Base-by-base conservation (phyloP, 1,139 yeast species). In the Candida sp. region DNA sequence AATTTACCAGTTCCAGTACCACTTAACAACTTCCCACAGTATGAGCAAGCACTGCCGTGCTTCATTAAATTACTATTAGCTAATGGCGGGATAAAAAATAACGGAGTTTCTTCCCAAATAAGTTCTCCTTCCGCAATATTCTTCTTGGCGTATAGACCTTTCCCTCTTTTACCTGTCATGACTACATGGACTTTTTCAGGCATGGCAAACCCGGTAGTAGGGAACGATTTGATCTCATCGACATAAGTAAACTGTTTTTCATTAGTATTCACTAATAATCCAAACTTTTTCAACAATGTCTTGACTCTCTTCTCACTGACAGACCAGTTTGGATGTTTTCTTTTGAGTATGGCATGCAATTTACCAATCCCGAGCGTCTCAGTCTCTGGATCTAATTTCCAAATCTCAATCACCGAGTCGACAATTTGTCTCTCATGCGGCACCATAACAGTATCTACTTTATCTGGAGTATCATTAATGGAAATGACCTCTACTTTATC, bases 1-100 rank as follows among this genome's bases (percentile, higher is more conserved):
- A 73, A 63, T 11, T 75, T 63, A 2, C 60, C 49, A 55, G 69
- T 44, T 6, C 62, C 58, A 27, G 51, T 52, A 3, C 57, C 42
- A 23, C 75, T 73, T 39, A 86, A 65, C 3, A 85, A 72, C 38
- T 77, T 75, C 1, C 95, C 91, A 68, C 98, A 91, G 55, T 78
- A 77, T 2, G 91, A 74, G 60, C 98, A 91, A 4, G 91, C 89
- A 53, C 80, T 80, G 0, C 95, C 91, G 19, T 67, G 60, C 42
- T 78, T 75, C 49, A 87, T 79, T 46, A 88, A 66, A 39, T 79
- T 75, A 30, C 81, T 63, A 49, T 84, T 78, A 15, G 87, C 93
- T 53, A 87, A 71, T 1, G 88, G 87, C 0, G 96, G 91, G 0
- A 87, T 67, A 34, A 80, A 74, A 43, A 87, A 79, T 42, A 86